Evolutionary conservation across 805 yeast genomes (phyloP).

Genomic region (Saccharomycopsis javanensis): DNA sequence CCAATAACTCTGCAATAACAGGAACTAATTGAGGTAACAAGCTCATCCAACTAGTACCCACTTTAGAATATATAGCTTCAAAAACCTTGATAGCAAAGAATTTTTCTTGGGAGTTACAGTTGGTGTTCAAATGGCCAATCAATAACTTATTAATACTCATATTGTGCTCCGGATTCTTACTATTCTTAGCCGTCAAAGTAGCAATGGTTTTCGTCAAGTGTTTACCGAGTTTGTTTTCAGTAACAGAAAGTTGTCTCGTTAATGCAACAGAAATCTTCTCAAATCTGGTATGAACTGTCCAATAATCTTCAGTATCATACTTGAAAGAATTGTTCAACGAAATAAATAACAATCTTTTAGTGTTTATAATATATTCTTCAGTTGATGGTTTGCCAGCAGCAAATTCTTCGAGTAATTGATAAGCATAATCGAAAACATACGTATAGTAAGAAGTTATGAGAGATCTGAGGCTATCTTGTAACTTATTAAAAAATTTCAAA

Average conservation of each 20-base stretch:
- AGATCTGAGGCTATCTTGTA: conserved; percentile 76
- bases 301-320: conserved; percentile 87
- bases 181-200: conserved; percentile 59
- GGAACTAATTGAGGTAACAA: conserved; percentile 93
- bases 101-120: conserved; percentile 48
- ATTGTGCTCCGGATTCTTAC: conserved; percentile 64
- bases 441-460: conserved; percentile 84
- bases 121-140: conserved; percentile 58
- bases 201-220: conserved; percentile 73
- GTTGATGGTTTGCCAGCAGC: conserved; percentile 20
- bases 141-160: conserved; percentile 59
- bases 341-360: conserved; percentile 64
- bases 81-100: conserved; percentile 74
- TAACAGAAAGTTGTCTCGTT: conserved; percentile 51
- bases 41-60: conserved; percentile 91
- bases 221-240: conserved; percentile 70
- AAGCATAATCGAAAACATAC: conserved; percentile 70
- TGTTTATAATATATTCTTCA: conserved; percentile 36
- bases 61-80: conserved; percentile 74
- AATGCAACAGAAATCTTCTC: conserved; percentile 57
- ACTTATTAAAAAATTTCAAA: conserved; percentile 74
- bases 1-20: conserved; percentile 85
- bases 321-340: conserved; percentile 75
- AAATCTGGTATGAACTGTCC: conserved; percentile 84
- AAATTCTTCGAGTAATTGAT: conserved; percentile 43